phyloP scores from a whole-genome alignment of 257 asterid genomes.

The Capsicum chinense region DNA sequence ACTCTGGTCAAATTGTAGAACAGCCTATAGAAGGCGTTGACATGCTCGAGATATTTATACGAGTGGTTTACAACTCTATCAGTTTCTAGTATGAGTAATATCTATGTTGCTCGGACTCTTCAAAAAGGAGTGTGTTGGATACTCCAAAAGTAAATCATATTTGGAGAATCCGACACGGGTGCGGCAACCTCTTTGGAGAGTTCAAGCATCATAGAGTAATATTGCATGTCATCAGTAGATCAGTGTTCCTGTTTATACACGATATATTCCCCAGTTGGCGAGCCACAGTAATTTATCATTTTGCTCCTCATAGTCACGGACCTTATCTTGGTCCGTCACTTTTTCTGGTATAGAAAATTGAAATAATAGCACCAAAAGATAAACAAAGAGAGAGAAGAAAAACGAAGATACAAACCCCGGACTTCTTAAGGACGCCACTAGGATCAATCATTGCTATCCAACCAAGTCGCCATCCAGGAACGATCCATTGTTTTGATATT shows the following conservation, averaged over 20 bases:
- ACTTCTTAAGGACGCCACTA: constrained; percentile 58
- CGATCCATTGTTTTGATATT: constrained; percentile 82
- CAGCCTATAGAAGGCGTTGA: background rate
- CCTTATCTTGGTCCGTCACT: background rate
- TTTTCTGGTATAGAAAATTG: background rate
- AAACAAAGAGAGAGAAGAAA: background rate
- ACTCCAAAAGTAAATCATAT: too few relatives aligned
- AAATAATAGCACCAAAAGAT: background rate
- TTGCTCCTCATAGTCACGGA: background rate
- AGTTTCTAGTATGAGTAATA: background rate
- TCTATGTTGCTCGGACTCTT: too few relatives aligned
- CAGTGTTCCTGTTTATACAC: background rate
- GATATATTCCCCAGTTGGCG: background rate
- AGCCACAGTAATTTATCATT: background rate
- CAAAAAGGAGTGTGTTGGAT: too few relatives aligned
- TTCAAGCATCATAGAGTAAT: background rate
- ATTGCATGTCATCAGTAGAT: background rate
- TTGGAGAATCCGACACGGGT: too few relatives aligned
- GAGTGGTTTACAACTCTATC: background rate
- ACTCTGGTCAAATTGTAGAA: background rate
- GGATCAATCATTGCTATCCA: constrained; percentile 80
- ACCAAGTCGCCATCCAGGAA: constrained; percentile 93
- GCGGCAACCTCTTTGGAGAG: too few relatives aligned
- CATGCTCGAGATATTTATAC: background rate
- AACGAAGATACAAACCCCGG: constrained; percentile 55